Conservation (phyloP, 208 protist species). For the Acanthamoeba triangularis region DNA sequence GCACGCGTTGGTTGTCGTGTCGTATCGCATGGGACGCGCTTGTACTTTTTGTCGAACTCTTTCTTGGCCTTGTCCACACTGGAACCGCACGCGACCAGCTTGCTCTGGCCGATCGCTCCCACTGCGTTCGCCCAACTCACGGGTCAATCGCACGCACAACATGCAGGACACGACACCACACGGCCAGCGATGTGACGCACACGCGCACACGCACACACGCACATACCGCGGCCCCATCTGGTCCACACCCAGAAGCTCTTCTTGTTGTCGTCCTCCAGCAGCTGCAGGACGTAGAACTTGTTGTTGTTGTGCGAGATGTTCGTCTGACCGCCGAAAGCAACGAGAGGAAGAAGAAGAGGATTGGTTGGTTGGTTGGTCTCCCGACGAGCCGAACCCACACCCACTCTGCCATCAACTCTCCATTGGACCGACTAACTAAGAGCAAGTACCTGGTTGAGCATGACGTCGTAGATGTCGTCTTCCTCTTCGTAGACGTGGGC, state of each 20-base stretch:
- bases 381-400: background rate
- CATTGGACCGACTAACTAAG: background rate
- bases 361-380: background rate
- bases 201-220: no score
- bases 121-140: background rate
- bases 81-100: constrained; percentile 46
- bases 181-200: no score
- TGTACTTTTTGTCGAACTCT: constrained; percentile 43
- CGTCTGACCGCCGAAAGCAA: background rate
- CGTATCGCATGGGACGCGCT: no score
- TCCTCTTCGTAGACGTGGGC: constrained; percentile 68
- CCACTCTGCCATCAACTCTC: background rate
- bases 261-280: constrained; percentile 74
- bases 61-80: constrained; percentile 60
- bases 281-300: constrained; percentile 76
- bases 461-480: constrained; percentile 73
- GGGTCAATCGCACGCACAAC: background rate
- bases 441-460: constrained; percentile 49
- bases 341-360: background rate
- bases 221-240: constrained; percentile 71
- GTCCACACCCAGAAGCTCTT: constrained; percentile 62
- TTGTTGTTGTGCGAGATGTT: constrained; percentile 76
- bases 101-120: constrained; percentile 74
- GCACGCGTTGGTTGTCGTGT: background rate
- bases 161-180: no score